These are phyloP conservation scores for Bipolaris gigantea DNA, from an alignment of 2,329 filamentous ascomycete species.

Conservation along the genomic window DNA sequence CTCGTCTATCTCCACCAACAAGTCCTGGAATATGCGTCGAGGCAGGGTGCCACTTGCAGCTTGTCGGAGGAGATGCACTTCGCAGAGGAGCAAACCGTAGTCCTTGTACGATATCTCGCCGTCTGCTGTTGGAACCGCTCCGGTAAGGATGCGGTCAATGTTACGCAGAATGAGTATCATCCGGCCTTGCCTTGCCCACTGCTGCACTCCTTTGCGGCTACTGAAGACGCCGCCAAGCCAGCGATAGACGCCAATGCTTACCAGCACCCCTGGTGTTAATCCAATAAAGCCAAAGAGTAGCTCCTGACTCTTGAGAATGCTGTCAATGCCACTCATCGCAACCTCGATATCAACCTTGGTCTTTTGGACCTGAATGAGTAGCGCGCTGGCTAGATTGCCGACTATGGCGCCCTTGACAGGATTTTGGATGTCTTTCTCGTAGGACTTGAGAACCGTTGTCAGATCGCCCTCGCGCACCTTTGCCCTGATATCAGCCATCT, in stretches of 20 bases:
- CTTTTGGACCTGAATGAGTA: slow-evolving; percentile 97
- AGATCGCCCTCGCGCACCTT: slow-evolving; percentile 91
- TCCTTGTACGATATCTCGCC: slow-evolving; percentile 87
- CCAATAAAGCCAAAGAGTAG: slow-evolving; percentile 96
- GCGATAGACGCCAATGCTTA: slow-evolving; percentile 72
- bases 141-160: slow-evolving; percentile 69
- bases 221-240: slow-evolving; percentile 74
- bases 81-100: slow-evolving; percentile 85
- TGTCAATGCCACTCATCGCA: slow-evolving; percentile 93
- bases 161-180: slow-evolving; percentile 81
- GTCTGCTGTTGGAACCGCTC: slow-evolving; percentile 63
- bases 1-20: slow-evolving; percentile 84
- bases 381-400: slow-evolving; percentile 84
- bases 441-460: slow-evolving; percentile 86
- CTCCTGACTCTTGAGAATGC: slow-evolving; percentile 92
- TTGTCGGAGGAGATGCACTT: slow-evolving; percentile 79
- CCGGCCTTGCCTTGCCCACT: slow-evolving; percentile 66
- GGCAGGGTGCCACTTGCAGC: slow-evolving; percentile 71
- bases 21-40: slow-evolving; percentile 75
- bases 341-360: slow-evolving; percentile 98
- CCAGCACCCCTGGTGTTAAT: slow-evolving; percentile 87
- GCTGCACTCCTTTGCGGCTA: slow-evolving; percentile 67
- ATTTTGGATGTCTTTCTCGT: slow-evolving; percentile 81
- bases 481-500: slow-evolving; percentile 72
- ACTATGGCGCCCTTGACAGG: slow-evolving; percentile 81